Conservation (phyloP, 2,329 filamentous ascomycete genomes). For the Sclerotinia nivalis region DNA sequence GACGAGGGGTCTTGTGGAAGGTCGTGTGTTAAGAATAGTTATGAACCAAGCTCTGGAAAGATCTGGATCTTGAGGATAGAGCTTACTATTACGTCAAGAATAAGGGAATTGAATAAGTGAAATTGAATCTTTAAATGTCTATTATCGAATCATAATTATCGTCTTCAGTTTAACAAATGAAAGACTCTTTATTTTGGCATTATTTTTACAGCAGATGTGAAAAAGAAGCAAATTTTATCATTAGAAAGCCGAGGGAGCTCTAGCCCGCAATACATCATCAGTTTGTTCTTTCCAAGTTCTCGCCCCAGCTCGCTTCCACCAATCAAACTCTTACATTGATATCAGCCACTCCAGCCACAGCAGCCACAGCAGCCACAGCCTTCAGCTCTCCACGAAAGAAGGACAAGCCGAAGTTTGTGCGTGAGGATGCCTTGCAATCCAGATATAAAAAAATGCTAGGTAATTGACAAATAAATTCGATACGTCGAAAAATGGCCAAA, state of each 20-base stretch:
- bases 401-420: background rate
- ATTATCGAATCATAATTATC: background rate
- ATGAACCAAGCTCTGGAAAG: background rate
- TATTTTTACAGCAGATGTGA: background rate
- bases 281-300: background rate
- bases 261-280: constrained; percentile 16
- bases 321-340: background rate
- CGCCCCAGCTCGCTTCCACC: background rate
- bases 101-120: background rate
- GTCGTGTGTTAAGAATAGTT: background rate
- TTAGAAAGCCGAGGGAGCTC: constrained; percentile 7
- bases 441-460: background rate
- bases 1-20: constrained; percentile 8
- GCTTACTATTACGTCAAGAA: constrained; percentile 5
- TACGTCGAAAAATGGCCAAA: background rate
- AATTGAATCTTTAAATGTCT: background rate
- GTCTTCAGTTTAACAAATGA: background rate
- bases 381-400: background rate
- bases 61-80: background rate
- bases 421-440: background rate
- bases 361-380: constrained; percentile 3
- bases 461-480: background rate
- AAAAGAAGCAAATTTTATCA: constrained; percentile 16
- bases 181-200: background rate
- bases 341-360: background rate